Evolutionary conservation across 169 alveolate genomes (phyloP).

Genomic region (Cyclospora cayetanensis): DNA sequence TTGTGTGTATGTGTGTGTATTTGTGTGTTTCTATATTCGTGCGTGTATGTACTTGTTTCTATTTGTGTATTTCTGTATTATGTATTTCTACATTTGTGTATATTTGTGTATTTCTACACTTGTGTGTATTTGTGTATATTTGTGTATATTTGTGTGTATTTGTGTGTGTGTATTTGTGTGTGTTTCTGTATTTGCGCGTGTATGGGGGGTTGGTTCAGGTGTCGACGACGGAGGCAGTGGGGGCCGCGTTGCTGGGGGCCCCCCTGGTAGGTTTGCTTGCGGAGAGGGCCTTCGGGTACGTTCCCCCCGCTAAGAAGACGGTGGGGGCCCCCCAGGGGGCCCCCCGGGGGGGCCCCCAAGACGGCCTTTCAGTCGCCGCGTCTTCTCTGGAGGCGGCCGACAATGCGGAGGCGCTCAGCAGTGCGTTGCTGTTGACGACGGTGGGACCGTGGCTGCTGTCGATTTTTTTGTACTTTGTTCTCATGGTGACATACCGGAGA

Average conservation of each 20-base stretch:
- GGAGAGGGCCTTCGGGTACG: conserved; percentile 84
- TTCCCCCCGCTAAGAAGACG: conserved; percentile 78
- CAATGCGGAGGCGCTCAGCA: conserved; percentile 84
- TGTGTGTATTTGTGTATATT: no score
- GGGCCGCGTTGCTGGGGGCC: conserved; percentile 82
- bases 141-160: no score
- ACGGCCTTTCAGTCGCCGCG: neutral
- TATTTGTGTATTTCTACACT: no score
- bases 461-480: conserved; percentile 76
- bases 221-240: conserved; percentile 84
- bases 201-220: conserved; percentile 49
- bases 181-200: no score
- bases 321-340: neutral
- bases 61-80: neutral
- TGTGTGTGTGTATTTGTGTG: no score
- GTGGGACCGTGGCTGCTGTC: conserved; percentile 81
- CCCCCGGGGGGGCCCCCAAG: neutral
- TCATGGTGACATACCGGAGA: conserved; percentile 75
- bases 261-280: conserved; percentile 85
- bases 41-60: neutral
- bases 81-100: neutral
- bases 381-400: neutral
- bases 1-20: neutral
- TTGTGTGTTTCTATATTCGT: neutral
- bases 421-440: conserved; percentile 80